These are phyloP conservation scores for Periconia sp. DNA, from an alignment of 2,329 filamentous ascomycete genomes.

Conservation along the genomic window DNA sequence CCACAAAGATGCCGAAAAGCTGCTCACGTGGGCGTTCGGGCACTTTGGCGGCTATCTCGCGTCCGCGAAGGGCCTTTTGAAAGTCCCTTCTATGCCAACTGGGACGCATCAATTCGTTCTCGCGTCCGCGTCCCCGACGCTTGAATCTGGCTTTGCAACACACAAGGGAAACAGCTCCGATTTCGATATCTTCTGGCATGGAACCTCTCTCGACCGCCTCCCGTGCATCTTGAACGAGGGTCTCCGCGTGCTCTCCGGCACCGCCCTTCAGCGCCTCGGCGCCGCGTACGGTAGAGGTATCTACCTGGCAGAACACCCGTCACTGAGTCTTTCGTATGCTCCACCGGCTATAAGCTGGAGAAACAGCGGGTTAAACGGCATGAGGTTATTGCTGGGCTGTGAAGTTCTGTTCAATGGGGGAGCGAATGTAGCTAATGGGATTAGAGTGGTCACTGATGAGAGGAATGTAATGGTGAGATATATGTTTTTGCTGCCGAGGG, in stretches of 20 bases:
- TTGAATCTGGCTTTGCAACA: conserved; percentile 24
- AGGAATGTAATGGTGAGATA: conserved; percentile 37
- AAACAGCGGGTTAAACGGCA: conserved; percentile 27
- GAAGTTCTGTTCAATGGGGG: conserved; percentile 27
- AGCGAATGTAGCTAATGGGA: conserved; percentile 16
- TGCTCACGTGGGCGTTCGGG: conserved; percentile 24
- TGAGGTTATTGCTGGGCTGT: conserved; percentile 31
- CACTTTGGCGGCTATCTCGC: conserved; percentile 33
- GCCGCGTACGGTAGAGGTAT: conserved; percentile 36
- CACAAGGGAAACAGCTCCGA: conserved; percentile 6
- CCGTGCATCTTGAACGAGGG: conserved; percentile 34
- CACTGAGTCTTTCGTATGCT: conserved; percentile 26
- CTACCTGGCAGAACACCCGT: conserved; percentile 34
- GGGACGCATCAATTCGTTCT: conserved; percentile 38
- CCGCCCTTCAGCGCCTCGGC: conserved; percentile 30
- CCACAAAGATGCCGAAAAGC: conserved; percentile 15
- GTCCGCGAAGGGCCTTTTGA: conserved; percentile 24
- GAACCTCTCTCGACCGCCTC: conserved; percentile 35
- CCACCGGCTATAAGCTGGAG: conserved; percentile 23
- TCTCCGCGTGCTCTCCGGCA: conserved; percentile 27
- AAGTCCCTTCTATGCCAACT: conserved; percentile 28
- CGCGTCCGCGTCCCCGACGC: conserved; percentile 26
- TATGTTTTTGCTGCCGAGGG: conserved; percentile 26
- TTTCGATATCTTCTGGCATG: conserved; percentile 34
- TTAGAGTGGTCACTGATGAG: conserved; percentile 31